Base-by-base conservation (phyloP, 768 basidiomycete genomes). In the Rhizopogon vulgaris region DNA sequence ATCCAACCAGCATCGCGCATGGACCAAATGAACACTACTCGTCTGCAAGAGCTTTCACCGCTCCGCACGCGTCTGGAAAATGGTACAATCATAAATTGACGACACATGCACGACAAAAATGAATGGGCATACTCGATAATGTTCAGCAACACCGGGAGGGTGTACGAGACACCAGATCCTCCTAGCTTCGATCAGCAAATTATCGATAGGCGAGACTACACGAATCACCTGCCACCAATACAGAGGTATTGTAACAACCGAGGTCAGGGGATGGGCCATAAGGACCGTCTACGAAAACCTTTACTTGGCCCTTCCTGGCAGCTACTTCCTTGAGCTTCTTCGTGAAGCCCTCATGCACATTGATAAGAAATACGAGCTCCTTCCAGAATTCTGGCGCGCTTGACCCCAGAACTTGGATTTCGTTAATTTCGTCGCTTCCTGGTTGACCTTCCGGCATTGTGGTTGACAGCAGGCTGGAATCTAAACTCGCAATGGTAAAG, bases 261-360 rank as follows among this genome's bases (percentile, higher is more conserved):
- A 82, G 57, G 38, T 69, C 60, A 0, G 76, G 76, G 0, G 74
- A 69, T 1, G 61, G 57, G 4, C 81, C 75, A 52, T 83, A 84
- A 7, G 83, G 83, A 3, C 83, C 83, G 36, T 86, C 85, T 1
- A 87, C 56, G 37, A 80, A 72, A 11, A 79, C 73, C 30, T 72
- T 72, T 37, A 79, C 65, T 15, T 61, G 63, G 40, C 60, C 56
- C 3, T 66, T 64, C 25, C 51, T 61, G 14, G 48, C 51, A 2
- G 71, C 75, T 2, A 50, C 63, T 1, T 73, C 60, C 39, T 65
- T 60, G 14, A 84, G 65, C 0, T 73, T 70, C 57, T 71, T 72
- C 3, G 85, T 87, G 61, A 86, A 81, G 0, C 87, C 85, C 15
- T 71, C 66, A 34, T 77, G 70, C 15, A 80, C 80, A 15, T 81